Conservation (phyloP, 2,329 filamentous ascomycete genomes). For the Penicillium sp. region DNA sequence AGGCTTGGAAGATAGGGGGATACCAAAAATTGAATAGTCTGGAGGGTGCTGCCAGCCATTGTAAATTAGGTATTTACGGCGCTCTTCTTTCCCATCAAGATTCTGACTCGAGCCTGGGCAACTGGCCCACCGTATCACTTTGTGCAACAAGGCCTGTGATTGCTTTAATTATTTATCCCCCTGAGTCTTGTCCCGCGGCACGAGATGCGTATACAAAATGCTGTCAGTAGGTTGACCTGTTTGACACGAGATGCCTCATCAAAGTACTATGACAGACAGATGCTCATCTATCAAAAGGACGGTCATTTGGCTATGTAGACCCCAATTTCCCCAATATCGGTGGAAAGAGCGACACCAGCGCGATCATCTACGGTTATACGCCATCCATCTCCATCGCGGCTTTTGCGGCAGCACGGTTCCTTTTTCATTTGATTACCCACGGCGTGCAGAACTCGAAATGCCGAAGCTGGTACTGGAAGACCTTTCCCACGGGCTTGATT, state of each 20-base stretch:
- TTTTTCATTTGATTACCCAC: constrained; percentile 15
- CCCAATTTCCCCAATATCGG: constrained; percentile 8
- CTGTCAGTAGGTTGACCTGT: not conserved
- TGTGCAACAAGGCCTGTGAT: no score
- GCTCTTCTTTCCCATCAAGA: not conserved
- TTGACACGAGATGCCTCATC: not conserved
- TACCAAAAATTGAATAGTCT: not conserved
- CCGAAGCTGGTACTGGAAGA: constrained; percentile 22
- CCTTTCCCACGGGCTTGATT: constrained; percentile 13
- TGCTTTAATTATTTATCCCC: no score
- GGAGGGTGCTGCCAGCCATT: not conserved
- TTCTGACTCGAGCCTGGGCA: not conserved
- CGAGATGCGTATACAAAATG: not conserved
- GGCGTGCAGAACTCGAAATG: constrained; percentile 5
- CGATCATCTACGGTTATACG: constrained; percentile 18
- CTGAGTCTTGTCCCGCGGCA: not conserved
- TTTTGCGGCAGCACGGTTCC: constrained; percentile 18
- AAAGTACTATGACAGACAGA: not conserved
- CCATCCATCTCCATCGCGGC: constrained; percentile 16
- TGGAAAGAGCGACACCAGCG: constrained; percentile 11
- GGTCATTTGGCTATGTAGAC: constrained; percentile 14
- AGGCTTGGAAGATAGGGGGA: not conserved
- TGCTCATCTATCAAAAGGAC: not conserved
- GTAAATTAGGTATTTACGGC: not conserved
- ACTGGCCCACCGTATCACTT: not conserved